A percentile compares a stretch with the other conserved stretches of the same genome.
These are phyloP conservation scores for Lyophyllum decastes DNA, from an alignment of 768 basidiomycete genomes.

Conservation along the genomic window DNA sequence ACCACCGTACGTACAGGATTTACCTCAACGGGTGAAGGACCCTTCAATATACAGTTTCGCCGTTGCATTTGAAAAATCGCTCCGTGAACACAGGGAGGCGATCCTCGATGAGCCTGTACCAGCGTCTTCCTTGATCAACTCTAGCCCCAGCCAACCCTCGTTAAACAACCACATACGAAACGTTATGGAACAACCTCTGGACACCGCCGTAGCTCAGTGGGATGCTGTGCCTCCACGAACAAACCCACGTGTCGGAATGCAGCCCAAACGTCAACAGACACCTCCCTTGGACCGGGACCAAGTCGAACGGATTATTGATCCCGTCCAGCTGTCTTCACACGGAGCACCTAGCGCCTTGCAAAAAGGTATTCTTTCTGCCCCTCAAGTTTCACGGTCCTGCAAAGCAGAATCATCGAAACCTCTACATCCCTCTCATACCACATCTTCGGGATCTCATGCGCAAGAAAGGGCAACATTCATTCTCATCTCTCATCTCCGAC, in stretches of 20 bases:
- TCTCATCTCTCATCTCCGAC: slow-evolving; percentile 27
- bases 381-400: slow-evolving; percentile 16
- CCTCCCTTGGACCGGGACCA: slow-evolving; percentile 11
- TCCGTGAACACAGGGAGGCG: slow-evolving; percentile 18
- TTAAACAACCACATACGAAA: slow-evolving; percentile 7
- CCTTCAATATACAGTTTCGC: slow-evolving; percentile 22
- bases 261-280: background rate
- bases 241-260: background rate
- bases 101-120: no score
- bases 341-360: slow-evolving; percentile 20
- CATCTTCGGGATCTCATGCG: slow-evolving; percentile 21
- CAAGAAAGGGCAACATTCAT: slow-evolving; percentile 16
- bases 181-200: slow-evolving; percentile 18
- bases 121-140: background rate
- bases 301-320: slow-evolving; percentile 23
- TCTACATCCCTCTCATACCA: slow-evolving; percentile 29
- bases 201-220: slow-evolving; percentile 21
- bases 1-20: no score
- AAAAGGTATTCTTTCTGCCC: slow-evolving; percentile 22
- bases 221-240: slow-evolving; percentile 9
- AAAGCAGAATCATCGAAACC: slow-evolving; percentile 20
- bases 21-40: slow-evolving; percentile 23
- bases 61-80: slow-evolving; percentile 22
- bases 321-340: slow-evolving; percentile 26
- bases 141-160: background rate